phyloP scores from a whole-genome alignment of 2,329 filamentous ascomycete species.

The Zasmidium citrigriseum region DNA sequence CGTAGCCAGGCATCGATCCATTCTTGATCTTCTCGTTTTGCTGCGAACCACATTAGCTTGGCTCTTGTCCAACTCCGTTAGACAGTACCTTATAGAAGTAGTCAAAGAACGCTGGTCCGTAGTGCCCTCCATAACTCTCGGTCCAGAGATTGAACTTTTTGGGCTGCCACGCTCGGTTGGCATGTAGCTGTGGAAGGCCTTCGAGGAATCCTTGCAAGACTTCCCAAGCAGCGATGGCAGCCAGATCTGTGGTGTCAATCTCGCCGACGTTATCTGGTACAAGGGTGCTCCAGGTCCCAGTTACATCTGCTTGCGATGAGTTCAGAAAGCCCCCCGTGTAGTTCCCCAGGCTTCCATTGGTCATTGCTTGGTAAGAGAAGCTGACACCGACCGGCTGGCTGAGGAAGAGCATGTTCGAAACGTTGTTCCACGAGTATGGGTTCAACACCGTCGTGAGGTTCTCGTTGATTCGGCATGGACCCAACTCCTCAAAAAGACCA shows the following conservation, averaged over 20 bases:
- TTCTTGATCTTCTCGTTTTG: constrained; percentile 52
- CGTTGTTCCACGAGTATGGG: constrained; percentile 60
- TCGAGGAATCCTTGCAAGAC: constrained; percentile 57
- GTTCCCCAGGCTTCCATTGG: constrained; percentile 18
- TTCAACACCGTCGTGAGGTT: constrained; percentile 46
- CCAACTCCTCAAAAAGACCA: constrained; percentile 56
- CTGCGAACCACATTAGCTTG: constrained; percentile 17
- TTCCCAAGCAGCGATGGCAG: constrained; percentile 58
- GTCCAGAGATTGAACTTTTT: constrained; percentile 22
- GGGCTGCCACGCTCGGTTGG: constrained; percentile 48
- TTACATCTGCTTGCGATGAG: constrained; percentile 37
- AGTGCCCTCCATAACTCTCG: constrained; percentile 52
- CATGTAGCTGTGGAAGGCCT: constrained; percentile 47
- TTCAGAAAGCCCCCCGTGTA: constrained; percentile 50
- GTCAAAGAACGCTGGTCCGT: constrained; percentile 60
- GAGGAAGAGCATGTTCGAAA: constrained; percentile 61
- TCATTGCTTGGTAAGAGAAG: constrained; percentile 51
- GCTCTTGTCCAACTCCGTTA: background rate
- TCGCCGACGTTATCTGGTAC: constrained; percentile 44
- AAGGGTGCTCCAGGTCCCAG: constrained; percentile 52
- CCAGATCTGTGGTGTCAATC: constrained; percentile 58
- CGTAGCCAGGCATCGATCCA: constrained; percentile 7
- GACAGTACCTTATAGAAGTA: constrained; percentile 48
- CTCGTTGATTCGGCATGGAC: constrained; percentile 43
- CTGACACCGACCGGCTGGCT: constrained; percentile 62